Evolutionary conservation across 805 yeast genomes (phyloP), one percentile per base, ranked within the genome.

Genomic region (Saccharomycopsis synnaedendra): DNA sequence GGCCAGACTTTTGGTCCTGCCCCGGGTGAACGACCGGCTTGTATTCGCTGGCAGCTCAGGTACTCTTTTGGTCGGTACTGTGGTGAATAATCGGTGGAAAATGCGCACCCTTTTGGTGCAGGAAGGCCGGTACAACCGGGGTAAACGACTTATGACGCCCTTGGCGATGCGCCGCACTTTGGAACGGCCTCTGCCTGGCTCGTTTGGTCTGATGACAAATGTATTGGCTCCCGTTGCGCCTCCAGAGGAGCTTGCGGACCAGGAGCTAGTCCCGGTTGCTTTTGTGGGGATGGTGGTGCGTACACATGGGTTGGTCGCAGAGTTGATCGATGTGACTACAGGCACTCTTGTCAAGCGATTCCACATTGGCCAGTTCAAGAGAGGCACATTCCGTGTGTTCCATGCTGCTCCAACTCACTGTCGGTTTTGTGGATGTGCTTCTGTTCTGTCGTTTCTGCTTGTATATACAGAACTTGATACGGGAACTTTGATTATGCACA

Each of bases 371-470:
- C 73, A 73, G 36, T 80, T 78, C 65, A 77, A 76, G 54, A 74
- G 75, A 2, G 74, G 74, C 2, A 60, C 82, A 0, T 72, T 87
- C 52, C 67, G 71, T 48, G 93, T 84, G 1, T 77, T 85, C 53
- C 95, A 87, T 59, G 81, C 84, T 40, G 87, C 82, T 55, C 94
- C 95, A 4, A 79, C 87, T 0, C 95, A 87, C 64, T 87, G 96
- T 64, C 73, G 83, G 42, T 87, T 87, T 63, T 87, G 96, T 67
- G 96, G 96, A 2, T 82, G 94, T 66, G 87, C 85, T 0, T 82
- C 95, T 0, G 74, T 87, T 39, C 72, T 78, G 28, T 74, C 89
- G 3, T 71, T 87, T 46, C 80, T 90, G 1, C 67, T 86, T 27
- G 80, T 81, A 1, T 87, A 87, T 61, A 78, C 81, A 28, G 83